Base-by-base conservation (phyloP, 2,329 filamentous ascomycete genomes). In the Anthostomella pinea region DNA sequence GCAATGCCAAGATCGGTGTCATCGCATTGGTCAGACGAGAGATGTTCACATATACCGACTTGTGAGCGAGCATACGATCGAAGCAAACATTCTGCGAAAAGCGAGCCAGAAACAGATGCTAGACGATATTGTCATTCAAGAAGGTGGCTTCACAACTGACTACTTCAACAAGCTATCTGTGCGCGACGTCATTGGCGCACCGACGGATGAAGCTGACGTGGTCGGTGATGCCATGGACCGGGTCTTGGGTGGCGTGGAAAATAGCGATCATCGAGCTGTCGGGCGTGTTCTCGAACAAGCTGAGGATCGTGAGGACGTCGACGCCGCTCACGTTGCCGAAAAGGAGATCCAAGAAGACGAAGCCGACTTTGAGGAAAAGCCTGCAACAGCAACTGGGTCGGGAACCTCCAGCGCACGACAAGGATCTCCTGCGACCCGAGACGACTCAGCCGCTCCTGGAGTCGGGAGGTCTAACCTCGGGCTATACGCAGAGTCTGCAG, bases 31-130 rank as follows among this genome's bases (percentile, higher is more conserved):
- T 2, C 93, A 98, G 63, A 97, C 93, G 1, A 83, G 93, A 19
- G 93, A 98, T 59, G 93, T 98, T 20, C 91, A 97, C 62, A 97
- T 98, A 41, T 98, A 97, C 67, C 88, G 91, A 2, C 81, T 97
- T 14, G 82, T 95, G 7, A 93, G 88, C 8, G 84, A 96, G 56
- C 84, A 94, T 57, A 98, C 93, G 0, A 97, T 98, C 42, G 93
- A 98, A 63, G 91, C 91, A 56, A 98, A 98, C 57, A 98, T 98
- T 43, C 70, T 98, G 24, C 87, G 91, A 46, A 97, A 97, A 58
- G 89, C 89, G 9, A 94, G 93, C 35, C 93, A 98, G 64, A 98
- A 98, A 68, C 87, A 94, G 53, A 89, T 98, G 79, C 76, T 98
- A 0, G 93, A 98, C 54, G 93, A 98, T 47, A 88, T 98, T 6